Evolutionary conservation across 1,284 basidiomycete species (phyloP).

Genomic region (Agaricales sp.): DNA sequence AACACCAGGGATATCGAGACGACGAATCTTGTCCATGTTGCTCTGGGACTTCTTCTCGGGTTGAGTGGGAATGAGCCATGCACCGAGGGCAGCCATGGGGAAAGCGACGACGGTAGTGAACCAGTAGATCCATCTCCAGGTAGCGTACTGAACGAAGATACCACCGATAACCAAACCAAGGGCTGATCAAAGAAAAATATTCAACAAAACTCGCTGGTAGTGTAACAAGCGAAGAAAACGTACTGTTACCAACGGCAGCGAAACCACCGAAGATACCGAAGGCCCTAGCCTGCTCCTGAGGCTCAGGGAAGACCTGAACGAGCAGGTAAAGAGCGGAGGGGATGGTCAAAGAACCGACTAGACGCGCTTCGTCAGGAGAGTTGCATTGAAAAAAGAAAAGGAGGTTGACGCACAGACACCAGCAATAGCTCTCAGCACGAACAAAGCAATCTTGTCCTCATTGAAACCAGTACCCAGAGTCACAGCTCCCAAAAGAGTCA

Average conservation of each 20-base stretch:
- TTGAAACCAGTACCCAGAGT: conserved; percentile 22
- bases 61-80: conserved; percentile 20
- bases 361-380: not conserved
- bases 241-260: conserved; percentile 27
- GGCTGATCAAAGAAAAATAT: conserved; percentile 15
- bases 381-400: conserved; percentile 2
- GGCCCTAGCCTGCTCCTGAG: conserved; percentile 23
- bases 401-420: conserved; percentile 16
- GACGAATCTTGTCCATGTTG: conserved; percentile 15
- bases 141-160: conserved; percentile 24
- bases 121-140: conserved; percentile 26
- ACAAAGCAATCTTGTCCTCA: conserved; percentile 18
- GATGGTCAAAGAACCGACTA: conserved; percentile 19
- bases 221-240: conserved; percentile 5
- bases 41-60: not conserved
- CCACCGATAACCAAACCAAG: conserved; percentile 33
- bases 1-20: conserved; percentile 30
- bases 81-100: conserved; percentile 16
- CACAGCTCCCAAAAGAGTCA: conserved; percentile 17
- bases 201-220: too few relatives aligned
- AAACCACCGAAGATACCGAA: conserved; percentile 23
- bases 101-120: conserved; percentile 24
- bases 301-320: conserved; percentile 26
- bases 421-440: conserved; percentile 24
- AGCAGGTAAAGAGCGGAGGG: conserved; percentile 29